Evolutionary conservation across 106 monocot genomes (phyloP).

Genomic region (Acorus gramineus): DNA sequence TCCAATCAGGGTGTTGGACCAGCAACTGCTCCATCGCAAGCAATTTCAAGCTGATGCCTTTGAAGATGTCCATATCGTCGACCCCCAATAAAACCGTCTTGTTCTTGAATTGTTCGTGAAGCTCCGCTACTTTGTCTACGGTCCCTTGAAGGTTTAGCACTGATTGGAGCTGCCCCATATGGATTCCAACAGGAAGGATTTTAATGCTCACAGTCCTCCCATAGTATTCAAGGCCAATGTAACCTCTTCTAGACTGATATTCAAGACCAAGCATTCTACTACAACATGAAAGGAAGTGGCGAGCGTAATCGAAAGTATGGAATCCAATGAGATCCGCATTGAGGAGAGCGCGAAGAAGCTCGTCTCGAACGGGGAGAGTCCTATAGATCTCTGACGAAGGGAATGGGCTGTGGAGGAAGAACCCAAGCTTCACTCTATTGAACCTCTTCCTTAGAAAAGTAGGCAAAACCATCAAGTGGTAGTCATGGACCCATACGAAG

Average conservation of each 20-base stretch:
- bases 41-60: slow-evolving; percentile 50
- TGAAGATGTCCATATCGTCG: slow-evolving; percentile 51
- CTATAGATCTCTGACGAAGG: slow-evolving; percentile 48
- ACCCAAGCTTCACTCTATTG: slow-evolving; percentile 43
- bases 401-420: slow-evolving; percentile 48
- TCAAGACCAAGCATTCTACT: slow-evolving; percentile 46
- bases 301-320: slow-evolving; percentile 49
- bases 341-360: slow-evolving; percentile 41
- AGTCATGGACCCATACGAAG: slow-evolving; percentile 50
- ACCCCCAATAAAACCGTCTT: slow-evolving; percentile 33
- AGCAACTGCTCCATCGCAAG: slow-evolving; percentile 48
- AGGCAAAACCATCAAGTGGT: slow-evolving; percentile 43
- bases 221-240: slow-evolving; percentile 46
- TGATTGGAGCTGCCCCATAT: slow-evolving; percentile 34
- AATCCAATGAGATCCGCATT: slow-evolving; percentile 46
- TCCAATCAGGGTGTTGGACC: slow-evolving; percentile 31
- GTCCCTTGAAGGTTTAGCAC: slow-evolving; percentile 30
- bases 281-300: slow-evolving; percentile 51
- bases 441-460: slow-evolving; percentile 45
- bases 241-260: slow-evolving; percentile 44
- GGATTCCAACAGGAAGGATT: slow-evolving; percentile 45
- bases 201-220: slow-evolving; percentile 47
- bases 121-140: slow-evolving; percentile 25
- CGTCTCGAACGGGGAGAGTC: slow-evolving; percentile 44
- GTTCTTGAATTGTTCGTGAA: slow-evolving; percentile 28